Evolutionary conservation across 2,329 filamentous ascomycete species (phyloP).

Genomic region (Arthrobotrys musiformis): DNA sequence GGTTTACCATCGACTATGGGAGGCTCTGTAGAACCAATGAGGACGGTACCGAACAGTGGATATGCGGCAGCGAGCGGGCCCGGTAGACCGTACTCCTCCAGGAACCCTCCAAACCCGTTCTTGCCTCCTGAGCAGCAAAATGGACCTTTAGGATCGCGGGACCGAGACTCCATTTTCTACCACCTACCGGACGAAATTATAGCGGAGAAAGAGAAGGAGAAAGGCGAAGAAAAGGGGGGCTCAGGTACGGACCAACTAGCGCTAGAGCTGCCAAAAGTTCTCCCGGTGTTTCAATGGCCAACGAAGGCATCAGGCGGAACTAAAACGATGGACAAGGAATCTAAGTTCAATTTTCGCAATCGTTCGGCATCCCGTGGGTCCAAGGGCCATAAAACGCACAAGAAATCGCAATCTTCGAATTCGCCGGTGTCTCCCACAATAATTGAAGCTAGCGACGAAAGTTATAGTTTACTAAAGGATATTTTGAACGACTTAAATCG

Average conservation of each 20-base stretch:
- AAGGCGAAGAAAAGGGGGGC: background rate
- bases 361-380: background rate
- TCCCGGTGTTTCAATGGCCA: conserved; percentile 40
- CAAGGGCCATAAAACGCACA: background rate
- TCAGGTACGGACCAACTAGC: background rate
- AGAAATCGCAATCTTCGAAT: no score
- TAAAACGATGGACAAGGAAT: conserved; percentile 13
- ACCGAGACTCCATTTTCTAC: conserved; percentile 22
- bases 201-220: conserved; percentile 2
- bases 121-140: no score
- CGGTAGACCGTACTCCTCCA: background rate
- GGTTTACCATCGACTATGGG: no score
- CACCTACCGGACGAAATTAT: conserved; percentile 14
- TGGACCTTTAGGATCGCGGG: background rate
- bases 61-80: no score
- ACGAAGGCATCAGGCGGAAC: conserved; percentile 20
- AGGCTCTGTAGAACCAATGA: no score
- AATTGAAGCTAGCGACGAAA: conserved; percentile 28
- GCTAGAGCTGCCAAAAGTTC: conserved; percentile 16
- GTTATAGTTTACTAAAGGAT: conserved; percentile 8
- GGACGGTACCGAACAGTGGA: no score
- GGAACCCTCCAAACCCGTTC: no score
- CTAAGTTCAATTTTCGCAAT: background rate
- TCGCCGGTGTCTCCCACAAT: background rate
- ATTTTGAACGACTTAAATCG: conserved; percentile 31